A percentile compares a stretch with the other conserved stretches of the same genome.
Evolutionary conservation across 2,329 filamentous ascomycete species (phyloP).

Genomic region (Alternaria panax): DNA sequence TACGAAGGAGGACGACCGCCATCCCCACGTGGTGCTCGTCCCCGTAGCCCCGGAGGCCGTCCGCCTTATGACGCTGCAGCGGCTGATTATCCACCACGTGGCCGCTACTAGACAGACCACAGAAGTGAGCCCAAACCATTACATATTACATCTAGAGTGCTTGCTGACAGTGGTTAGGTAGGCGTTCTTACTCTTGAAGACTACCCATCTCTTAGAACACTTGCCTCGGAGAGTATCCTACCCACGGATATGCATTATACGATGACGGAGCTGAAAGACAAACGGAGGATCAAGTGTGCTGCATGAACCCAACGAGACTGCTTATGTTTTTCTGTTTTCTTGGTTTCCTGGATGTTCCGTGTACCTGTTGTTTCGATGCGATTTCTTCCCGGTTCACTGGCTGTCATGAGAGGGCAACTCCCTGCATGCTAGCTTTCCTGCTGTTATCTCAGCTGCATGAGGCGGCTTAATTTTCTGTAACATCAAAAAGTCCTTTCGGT

Average conservation of each 20-base stretch:
- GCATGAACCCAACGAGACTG: slow-evolving; percentile 13
- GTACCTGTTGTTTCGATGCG: slow-evolving; percentile 1
- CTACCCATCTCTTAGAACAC: slow-evolving; percentile 2
- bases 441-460: neutral
- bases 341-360: slow-evolving; percentile 10
- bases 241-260: slow-evolving; percentile 12
- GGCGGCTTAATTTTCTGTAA: slow-evolving; percentile 5
- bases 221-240: neutral
- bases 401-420: neutral
- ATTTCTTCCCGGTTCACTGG: neutral
- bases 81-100: slow-evolving; percentile 56
- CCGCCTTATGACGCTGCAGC: slow-evolving; percentile 56
- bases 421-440: slow-evolving; percentile 3
- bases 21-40: slow-evolving; percentile 49
- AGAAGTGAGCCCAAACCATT: slow-evolving; percentile 4
- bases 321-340: slow-evolving; percentile 2
- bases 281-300: slow-evolving; percentile 10
- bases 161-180: slow-evolving; percentile 9
- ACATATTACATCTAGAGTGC: neutral
- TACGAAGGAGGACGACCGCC: slow-evolving; percentile 59
- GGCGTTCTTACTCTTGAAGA: neutral
- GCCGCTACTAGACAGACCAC: slow-evolving; percentile 41
- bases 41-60: slow-evolving; percentile 66
- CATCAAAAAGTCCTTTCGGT: slow-evolving; percentile 1
- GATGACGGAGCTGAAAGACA: slow-evolving; percentile 10